Evolutionary conservation across 805 yeast species (phyloP), one percentile per base, ranked within the genome.

Genomic region (Nakazawaea ishiwadae): DNA sequence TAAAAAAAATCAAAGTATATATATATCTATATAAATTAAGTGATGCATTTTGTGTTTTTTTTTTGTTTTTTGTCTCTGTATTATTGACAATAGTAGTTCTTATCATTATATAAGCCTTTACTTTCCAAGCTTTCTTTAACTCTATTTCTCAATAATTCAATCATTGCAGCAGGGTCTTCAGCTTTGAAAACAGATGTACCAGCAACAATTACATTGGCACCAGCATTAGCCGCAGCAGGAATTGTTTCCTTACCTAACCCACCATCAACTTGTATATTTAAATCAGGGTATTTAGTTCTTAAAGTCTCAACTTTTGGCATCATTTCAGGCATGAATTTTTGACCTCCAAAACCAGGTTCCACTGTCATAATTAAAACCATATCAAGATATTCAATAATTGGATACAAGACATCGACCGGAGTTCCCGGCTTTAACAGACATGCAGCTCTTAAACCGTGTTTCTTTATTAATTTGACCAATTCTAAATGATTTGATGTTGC

Each of bases 271-370:
- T 93, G 91, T 52, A 93, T 86, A 64, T 91, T 81, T 59, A 91
- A 68, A 15, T 80, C 59, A 10, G 97, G 96, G 61, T 72, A 88
- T 54, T 71, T 74, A 29, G 59, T 63, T 63, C 99, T 79, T 52
- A 93, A 70, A 23, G 68, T 70, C 51, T 78, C 82, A 37, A 91
- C 98, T 65, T 91, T 91, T 48, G 95, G 88, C 98, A 93, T 90
- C 96, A 91, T 90, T 45, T 79, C 86, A 15, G 79, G 68, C 96
- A 87, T 89, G 70, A 93, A 93, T 62, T 84, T 84, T 66, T 93
- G 99, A 35, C 99, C 99, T 17, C 99, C 99, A 60, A 93, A 91
- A 0, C 99, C 99, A 11, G 99, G 99, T 66, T 93, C 99, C 27
- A 93, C 98, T 2, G 99, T 93, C 98, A 91, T 93, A 32, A 93